phyloP scores from a whole-genome alignment of 2,329 filamentous ascomycete species.

The Chrysosporium keratinophilum region DNA sequence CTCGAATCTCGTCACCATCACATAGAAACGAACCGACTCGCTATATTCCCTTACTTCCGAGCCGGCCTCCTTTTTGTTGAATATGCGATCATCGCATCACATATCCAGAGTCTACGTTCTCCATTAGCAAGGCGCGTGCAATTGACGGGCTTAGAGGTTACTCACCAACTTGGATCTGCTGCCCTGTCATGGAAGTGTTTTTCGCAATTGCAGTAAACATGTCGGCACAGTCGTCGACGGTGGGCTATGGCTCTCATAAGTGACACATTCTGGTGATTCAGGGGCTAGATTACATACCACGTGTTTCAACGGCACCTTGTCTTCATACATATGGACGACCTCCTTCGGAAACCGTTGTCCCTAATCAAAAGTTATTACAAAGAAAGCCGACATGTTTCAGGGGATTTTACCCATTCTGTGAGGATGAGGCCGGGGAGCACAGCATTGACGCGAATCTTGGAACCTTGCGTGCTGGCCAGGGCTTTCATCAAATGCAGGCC shows the following conservation, averaged over 20 bases:
- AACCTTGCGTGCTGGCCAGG: conserved; percentile 51
- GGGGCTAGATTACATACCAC: conserved; percentile 33
- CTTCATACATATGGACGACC: conserved; percentile 43
- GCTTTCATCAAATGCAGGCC: conserved; percentile 57
- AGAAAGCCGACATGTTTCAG: background rate
- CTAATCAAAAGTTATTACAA: conserved; percentile 22
- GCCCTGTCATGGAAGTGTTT: conserved; percentile 39
- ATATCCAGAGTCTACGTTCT: conserved; percentile 26
- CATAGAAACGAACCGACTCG: background rate
- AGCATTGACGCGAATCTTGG: conserved; percentile 54
- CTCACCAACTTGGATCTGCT: conserved; percentile 36
- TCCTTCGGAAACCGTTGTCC: conserved; percentile 50
- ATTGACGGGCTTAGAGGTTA: background rate
- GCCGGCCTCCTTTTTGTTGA: background rate
- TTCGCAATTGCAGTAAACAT: conserved; percentile 34
- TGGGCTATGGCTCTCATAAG: conserved; percentile 22
- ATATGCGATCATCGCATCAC: conserved; percentile 14
- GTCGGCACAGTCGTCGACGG: conserved; percentile 36
- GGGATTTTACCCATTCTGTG: conserved; percentile 54
- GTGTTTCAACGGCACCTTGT: conserved; percentile 51
- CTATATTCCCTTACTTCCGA: background rate
- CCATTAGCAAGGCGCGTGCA: background rate
- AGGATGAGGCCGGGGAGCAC: conserved; percentile 54
- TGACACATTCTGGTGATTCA: background rate
- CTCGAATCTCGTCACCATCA: background rate